Conservation (phyloP, 2,329 filamentous ascomycete genomes). For the Colletotrichum tofieldiae region DNA sequence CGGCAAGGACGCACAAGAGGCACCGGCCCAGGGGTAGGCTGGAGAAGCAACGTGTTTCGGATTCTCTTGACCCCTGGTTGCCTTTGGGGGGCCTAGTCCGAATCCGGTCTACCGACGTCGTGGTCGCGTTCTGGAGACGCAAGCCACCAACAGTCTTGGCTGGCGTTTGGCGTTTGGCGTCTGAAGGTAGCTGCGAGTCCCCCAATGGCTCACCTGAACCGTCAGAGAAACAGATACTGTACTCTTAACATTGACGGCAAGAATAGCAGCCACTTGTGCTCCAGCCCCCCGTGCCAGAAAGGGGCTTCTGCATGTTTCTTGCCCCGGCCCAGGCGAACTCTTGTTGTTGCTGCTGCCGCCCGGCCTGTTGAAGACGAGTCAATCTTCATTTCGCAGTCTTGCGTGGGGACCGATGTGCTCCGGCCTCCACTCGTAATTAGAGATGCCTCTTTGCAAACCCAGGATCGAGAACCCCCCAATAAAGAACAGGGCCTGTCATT, state of each 20-base stretch:
- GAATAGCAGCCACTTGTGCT: conserved; percentile 13
- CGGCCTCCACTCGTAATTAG: not conserved
- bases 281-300: not conserved
- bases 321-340: not conserved
- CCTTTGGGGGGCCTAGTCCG: conserved; percentile 10
- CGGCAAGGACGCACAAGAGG: not conserved
- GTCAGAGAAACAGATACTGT: too few species aligned
- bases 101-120: not conserved
- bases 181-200: conserved; percentile 3
- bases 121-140: not conserved
- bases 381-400: not conserved
- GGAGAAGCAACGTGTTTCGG: conserved; percentile 32
- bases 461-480: not conserved
- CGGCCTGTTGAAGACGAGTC: not conserved
- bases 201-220: too few species aligned
- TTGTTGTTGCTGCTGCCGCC: not conserved
- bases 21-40: conserved; percentile 12
- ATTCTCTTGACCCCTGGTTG: conserved; percentile 7
- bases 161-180: conserved; percentile 12
- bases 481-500: not conserved
- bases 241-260: conserved; percentile 1
- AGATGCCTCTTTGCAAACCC: conserved; percentile 3
- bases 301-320: not conserved
- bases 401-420: not conserved
- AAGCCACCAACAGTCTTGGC: not conserved